These are phyloP conservation scores for Letharia lupina DNA, from an alignment of 495 filamentous ascomycete genomes.

Conservation along the genomic window DNA sequence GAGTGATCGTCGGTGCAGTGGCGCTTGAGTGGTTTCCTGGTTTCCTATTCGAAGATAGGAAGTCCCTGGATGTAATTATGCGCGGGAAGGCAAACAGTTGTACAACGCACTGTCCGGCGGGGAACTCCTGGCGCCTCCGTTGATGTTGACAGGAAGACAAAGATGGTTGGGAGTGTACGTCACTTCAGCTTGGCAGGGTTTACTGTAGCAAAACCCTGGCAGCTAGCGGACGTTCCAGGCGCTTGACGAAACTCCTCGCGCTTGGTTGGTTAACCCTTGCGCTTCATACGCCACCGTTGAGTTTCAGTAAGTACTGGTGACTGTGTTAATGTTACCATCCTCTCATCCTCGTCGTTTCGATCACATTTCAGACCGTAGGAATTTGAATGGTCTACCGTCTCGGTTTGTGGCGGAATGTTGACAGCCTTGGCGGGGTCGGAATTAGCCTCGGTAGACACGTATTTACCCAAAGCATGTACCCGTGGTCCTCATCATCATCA, in stretches of 20 bases:
- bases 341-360: neutral
- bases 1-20: neutral
- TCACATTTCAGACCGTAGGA: too few species aligned
- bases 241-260: neutral
- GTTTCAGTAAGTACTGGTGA: neutral
- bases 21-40: slow-evolving; percentile 1
- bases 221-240: neutral
- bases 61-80: neutral
- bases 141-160: neutral
- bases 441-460: too few species aligned
- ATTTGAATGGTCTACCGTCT: too few species aligned
- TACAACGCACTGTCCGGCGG: slow-evolving; percentile 8
- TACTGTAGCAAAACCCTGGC: neutral
- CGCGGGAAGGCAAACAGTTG: slow-evolving; percentile 4
- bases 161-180: slow-evolving; percentile 9
- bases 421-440: too few species aligned
- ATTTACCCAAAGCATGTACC: too few species aligned
- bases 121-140: neutral
- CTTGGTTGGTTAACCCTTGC: neutral
- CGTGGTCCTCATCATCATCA: too few species aligned
- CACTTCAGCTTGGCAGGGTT: slow-evolving; percentile 12
- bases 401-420: too few species aligned
- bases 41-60: neutral
- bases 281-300: neutral
- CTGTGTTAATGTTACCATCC: neutral